Evolutionary conservation across 2,329 filamentous ascomycete species (phyloP), one percentile per base, ranked within the genome.

Genomic region (Fusarium agapanthi): DNA sequence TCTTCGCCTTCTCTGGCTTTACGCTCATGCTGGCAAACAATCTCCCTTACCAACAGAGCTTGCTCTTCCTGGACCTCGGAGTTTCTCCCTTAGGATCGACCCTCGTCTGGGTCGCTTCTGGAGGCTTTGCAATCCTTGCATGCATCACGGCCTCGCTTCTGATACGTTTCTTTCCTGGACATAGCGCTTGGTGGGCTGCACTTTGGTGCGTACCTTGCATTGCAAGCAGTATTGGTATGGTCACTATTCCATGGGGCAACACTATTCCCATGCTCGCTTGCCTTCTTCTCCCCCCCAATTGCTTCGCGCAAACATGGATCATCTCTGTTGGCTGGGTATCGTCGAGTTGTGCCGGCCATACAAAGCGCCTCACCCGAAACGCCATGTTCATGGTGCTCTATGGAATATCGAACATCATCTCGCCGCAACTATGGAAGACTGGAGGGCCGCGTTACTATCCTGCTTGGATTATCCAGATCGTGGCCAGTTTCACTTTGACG

Each of bases 361-460:
- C 57, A 22, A 60, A 60, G 20, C 57, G 57, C 0, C 57, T 60
- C 9, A 55, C 57, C 1, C 45, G 57, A 1, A 60, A 60, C 6
- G 47, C 57, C 2, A 60, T 60, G 57, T 60, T 60, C 13, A 60
- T 60, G 57, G 57, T 60, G 3, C 47, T 60, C 7, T 60, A 60
- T 14, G 57, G 57, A 35, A 60, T 60, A 12, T 60, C 47, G 0
- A 60, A 60, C 5, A 60, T 60, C 1, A 55, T 60, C 11, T 60
- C 57, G 1, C 47, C 47, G 2, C 81, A 83, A 47, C 73, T 83
- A 3, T 75, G 71, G 72, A 67, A 60, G 13, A 50, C 64, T 41
- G 68, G 69, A 28, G 69, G 69, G 3, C 57, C 34, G 22, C 72
- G 44, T n/a, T 75, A 74, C 51, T 74, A 74, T 16, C 71, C 69